Conservation (phyloP, 352 stramenopile genomes). For the Phytophthora foliorum region DNA sequence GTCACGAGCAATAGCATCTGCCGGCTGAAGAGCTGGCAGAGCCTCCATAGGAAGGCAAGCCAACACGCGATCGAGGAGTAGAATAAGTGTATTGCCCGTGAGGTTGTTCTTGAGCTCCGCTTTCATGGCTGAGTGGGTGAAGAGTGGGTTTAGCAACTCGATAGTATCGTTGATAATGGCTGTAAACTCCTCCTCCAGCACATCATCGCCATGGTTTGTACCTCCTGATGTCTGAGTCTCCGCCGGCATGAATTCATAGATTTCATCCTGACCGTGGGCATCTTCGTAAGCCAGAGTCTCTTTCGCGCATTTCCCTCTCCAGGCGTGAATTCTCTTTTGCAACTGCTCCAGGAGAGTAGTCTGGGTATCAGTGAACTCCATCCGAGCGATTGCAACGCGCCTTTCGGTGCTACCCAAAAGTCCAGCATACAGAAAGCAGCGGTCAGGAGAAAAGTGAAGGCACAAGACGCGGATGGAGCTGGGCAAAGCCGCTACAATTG, state of each 20-base stretch:
- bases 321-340: conserved; percentile 40
- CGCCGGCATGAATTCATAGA: conserved; percentile 46
- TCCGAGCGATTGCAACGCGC: conserved; percentile 54
- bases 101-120: conserved; percentile 55
- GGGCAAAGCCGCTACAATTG: conserved; percentile 53
- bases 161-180: conserved; percentile 54
- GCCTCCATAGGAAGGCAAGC: conserved; percentile 64
- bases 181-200: conserved; percentile 64
- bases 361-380: conserved; percentile 65
- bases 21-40: conserved; percentile 50
- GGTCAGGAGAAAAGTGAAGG: conserved; percentile 78
- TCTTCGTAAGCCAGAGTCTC: conserved; percentile 55
- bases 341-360: conserved; percentile 39
- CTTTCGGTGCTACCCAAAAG: conserved; percentile 52
- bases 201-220: conserved; percentile 34
- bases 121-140: conserved; percentile 59
- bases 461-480: conserved; percentile 49
- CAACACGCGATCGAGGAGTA: conserved; percentile 69
- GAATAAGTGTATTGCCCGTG: conserved; percentile 48
- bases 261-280: conserved; percentile 40
- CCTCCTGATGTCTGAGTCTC: conserved; percentile 5
- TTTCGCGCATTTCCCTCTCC: conserved; percentile 51
- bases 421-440: conserved; percentile 69
- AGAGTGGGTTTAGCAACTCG: conserved; percentile 59
- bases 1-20: conserved; percentile 67